Percentiles rank a stretch among this genome's conserved stretches.
These are phyloP conservation scores for Neospermospora avenae DNA, from an alignment of 2,329 filamentous ascomycete genomes.

Conservation along the genomic window DNA sequence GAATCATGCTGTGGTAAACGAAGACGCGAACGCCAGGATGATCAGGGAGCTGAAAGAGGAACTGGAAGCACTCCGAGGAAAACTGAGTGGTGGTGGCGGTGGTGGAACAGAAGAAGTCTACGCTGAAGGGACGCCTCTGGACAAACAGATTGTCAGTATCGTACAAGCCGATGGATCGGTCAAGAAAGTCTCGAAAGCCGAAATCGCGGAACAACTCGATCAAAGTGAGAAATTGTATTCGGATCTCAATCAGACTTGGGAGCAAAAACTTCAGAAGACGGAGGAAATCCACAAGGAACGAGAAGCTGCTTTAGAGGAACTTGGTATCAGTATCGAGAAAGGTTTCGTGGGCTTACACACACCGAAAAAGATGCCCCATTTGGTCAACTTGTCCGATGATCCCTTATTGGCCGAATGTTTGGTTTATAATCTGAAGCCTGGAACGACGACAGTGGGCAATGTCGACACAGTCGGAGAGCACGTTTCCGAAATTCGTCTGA, in stretches of 20 bases:
- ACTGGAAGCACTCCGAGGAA: constrained; percentile 77
- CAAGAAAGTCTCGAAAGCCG: constrained; percentile 96
- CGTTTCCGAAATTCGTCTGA: constrained; percentile 82
- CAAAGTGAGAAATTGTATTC: constrained; percentile 95
- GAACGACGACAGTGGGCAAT: constrained; percentile 90
- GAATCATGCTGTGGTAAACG: constrained; percentile 99
- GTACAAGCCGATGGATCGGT: constrained; percentile 78
- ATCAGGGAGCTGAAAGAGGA: constrained; percentile 98
- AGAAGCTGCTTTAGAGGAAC: constrained; percentile 89
- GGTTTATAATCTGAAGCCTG: constrained; percentile 97
- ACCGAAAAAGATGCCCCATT: constrained; percentile 98
- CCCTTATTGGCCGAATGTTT: constrained; percentile 92
- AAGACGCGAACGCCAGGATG: constrained; percentile 98
- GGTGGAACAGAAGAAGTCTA: constrained; percentile 76
- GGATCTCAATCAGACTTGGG: constrained; percentile 98
- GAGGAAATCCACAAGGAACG: constrained; percentile 97
- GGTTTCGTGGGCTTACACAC: constrained; percentile 93
- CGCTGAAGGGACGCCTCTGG: constrained; percentile 84
- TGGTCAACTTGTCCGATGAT: constrained; percentile 96
- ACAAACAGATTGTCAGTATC: constrained; percentile 96
- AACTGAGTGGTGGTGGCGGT: constrained; percentile 64
- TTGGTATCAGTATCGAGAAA: constrained; percentile 98
- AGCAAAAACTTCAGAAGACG: constrained; percentile 91
- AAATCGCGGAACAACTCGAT: constrained; percentile 93
- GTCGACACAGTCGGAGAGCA: constrained; percentile 69